phyloP scores from a whole-genome alignment of 805 yeast species.

The Aciculoconidium aculeatum region DNA sequence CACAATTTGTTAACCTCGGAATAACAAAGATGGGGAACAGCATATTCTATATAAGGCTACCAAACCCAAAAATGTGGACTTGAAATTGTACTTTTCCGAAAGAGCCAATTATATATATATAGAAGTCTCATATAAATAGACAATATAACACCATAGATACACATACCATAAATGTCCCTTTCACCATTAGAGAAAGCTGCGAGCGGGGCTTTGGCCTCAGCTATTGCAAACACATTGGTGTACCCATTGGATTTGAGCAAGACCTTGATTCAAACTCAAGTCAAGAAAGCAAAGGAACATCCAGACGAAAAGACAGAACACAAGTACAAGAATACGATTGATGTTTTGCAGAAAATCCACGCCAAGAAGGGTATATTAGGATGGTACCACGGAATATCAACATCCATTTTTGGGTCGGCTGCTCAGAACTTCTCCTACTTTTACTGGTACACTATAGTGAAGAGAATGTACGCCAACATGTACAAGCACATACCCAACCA shows the following conservation, averaged over 20 bases:
- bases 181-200: slow-evolving; percentile 75
- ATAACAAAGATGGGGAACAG: slow-evolving; percentile 4
- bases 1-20: slow-evolving; percentile 7
- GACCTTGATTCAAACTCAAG: slow-evolving; percentile 72
- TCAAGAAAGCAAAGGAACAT: slow-evolving; percentile 17
- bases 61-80: too few species aligned
- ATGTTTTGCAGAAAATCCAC: slow-evolving; percentile 57
- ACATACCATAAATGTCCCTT: slow-evolving; percentile 44
- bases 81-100: too few species aligned
- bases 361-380: slow-evolving; percentile 58
- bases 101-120: too few species aligned
- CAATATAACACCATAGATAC: too few species aligned
- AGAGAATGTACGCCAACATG: slow-evolving; percentile 45
- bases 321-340: slow-evolving; percentile 52
- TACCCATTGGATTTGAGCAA: slow-evolving; percentile 79
- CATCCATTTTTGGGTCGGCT: slow-evolving; percentile 65
- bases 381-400: slow-evolving; percentile 65
- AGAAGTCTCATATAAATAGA: too few species aligned
- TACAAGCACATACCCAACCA: slow-evolving; percentile 30
- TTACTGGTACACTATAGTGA: slow-evolving; percentile 78
- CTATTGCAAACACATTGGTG: slow-evolving; percentile 69
- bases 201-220: slow-evolving; percentile 79
- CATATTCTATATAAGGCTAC: background rate
- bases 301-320: slow-evolving; percentile 17
- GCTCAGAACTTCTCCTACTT: slow-evolving; percentile 78